phyloP scores from a whole-genome alignment of 805 yeast genomes.

The Candida hispaniensis region DNA sequence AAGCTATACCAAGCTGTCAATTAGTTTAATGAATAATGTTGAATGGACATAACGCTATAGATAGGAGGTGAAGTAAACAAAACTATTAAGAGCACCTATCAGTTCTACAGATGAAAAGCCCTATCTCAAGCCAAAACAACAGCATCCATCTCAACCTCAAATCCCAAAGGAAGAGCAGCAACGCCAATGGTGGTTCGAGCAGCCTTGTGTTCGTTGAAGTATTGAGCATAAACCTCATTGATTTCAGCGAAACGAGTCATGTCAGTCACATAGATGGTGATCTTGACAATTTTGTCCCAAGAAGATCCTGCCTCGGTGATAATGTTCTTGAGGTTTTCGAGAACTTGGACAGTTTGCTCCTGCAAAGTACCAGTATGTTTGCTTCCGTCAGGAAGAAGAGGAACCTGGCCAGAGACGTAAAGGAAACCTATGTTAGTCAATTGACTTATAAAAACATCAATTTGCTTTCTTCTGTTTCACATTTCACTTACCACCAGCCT shows the following conservation, averaged over 20 bases:
- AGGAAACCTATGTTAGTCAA: slow-evolving; percentile 49
- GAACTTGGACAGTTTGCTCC: slow-evolving; percentile 36
- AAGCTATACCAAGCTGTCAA: slow-evolving; percentile 22
- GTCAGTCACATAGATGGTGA: slow-evolving; percentile 82
- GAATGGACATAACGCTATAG: no score
- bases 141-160: slow-evolving; percentile 81
- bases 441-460: not conserved
- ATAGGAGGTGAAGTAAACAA: no score
- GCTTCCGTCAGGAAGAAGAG: slow-evolving; percentile 66
- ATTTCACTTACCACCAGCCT: slow-evolving; percentile 46
- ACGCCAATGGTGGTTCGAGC: slow-evolving; percentile 99
- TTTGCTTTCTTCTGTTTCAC: not conserved
- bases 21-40: slow-evolving; percentile 20
- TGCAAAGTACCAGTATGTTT: slow-evolving; percentile 68
- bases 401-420: slow-evolving; percentile 93
- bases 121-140: slow-evolving; percentile 55
- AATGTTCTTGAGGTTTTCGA: slow-evolving; percentile 41
- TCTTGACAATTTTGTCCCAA: slow-evolving; percentile 75
- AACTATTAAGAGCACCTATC: no score
- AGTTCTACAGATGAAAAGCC: no score
- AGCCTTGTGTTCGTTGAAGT: slow-evolving; percentile 39
- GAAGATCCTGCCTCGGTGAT: slow-evolving; percentile 79
- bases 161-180: slow-evolving; percentile 78
- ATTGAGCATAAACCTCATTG: slow-evolving; percentile 66
- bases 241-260: slow-evolving; percentile 76